Base-by-base conservation (phyloP, 768 basidiomycete genomes). In the Boletus speciosus region DNA sequence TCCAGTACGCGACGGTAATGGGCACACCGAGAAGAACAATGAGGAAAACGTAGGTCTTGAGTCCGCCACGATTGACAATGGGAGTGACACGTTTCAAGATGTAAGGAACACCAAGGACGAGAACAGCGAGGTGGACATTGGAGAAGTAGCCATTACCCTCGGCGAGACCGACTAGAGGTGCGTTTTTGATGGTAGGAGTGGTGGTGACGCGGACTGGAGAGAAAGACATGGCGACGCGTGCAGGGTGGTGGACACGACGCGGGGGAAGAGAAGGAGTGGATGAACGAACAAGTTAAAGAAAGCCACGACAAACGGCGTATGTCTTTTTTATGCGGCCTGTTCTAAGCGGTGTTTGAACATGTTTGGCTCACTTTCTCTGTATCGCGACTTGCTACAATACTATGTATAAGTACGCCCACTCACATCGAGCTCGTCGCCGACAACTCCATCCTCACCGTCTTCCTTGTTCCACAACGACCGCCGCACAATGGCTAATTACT, bases 91-190 rank as follows among this genome's bases (percentile, higher is more conserved):
- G 81, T 69, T 95, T 95, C 71, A 96, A 71, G 55, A 97, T 34
- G 74, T 84, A 96, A 12, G 97, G 94, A 16, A 92, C 83, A 65
- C 81, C 78, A 61, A 98, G 66, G 68, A 98, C 78, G 67, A 85
- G 78, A 16, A 76, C 81, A 10, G 85, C 90, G 57, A 98, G 84
- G 51, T 93, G 89, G 55, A 72, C 54, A 66, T 96, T 96, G 70
- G 77, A 84, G 77, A 95, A 96, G 53, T 81, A 77, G 61, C 86
- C 88, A 66, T 88, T 93, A 44, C 93, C 93, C 73, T 94, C 92
- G 2, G 82, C 88, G 48, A 93, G 83, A 54, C 88, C 88, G 41
- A 86, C 74, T 58, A 90, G 73, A 15, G 92, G 92, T 6, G 91
- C 88, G 61, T 94, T 94, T 70, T 90, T 87, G 35, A 94, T 92